phyloP scores from a whole-genome alignment of 805 yeast species.

The Grigorovia yakushimaensis region DNA sequence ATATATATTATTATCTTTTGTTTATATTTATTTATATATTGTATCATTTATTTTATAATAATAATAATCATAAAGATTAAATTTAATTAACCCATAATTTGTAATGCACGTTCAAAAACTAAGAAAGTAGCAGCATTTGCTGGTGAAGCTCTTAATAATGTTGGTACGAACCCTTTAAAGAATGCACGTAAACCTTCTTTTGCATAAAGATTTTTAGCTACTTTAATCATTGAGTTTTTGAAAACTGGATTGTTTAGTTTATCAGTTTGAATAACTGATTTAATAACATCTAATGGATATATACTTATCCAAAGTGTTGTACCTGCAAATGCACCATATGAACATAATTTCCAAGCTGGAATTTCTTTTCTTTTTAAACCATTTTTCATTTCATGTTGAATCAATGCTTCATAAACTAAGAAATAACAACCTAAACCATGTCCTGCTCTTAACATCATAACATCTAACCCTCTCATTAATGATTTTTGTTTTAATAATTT shows the following conservation, averaged over 20 bases:
- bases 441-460: slow-evolving; percentile 77
- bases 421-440: slow-evolving; percentile 87
- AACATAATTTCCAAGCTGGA: slow-evolving; percentile 79
- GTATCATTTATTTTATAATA: too few species aligned
- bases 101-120: slow-evolving; percentile 84
- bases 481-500: slow-evolving; percentile 48
- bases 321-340: slow-evolving; percentile 87
- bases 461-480: slow-evolving; percentile 69
- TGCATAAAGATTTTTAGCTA: slow-evolving; percentile 41
- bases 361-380: slow-evolving; percentile 53
- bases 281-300: slow-evolving; percentile 86
- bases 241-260: slow-evolving; percentile 49
- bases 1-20: not conserved
- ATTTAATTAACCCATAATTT: slow-evolving; percentile 38
- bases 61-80: too few species aligned
- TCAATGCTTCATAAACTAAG: slow-evolving; percentile 80
- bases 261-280: slow-evolving; percentile 80
- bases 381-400: slow-evolving; percentile 40
- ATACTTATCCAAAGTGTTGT: slow-evolving; percentile 74
- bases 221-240: slow-evolving; percentile 49
- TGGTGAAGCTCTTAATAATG: slow-evolving; percentile 93
- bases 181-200: slow-evolving; percentile 68
- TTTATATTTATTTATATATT: not conserved
- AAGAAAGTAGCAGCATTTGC: slow-evolving; percentile 96
- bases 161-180: slow-evolving; percentile 86